A percentile compares a stretch with the other conserved stretches of the same genome.
Evolutionary conservation across 192 early-diverging fungal genomes (phyloP).

Genomic region (Lunasporangiospora selenospora): DNA sequence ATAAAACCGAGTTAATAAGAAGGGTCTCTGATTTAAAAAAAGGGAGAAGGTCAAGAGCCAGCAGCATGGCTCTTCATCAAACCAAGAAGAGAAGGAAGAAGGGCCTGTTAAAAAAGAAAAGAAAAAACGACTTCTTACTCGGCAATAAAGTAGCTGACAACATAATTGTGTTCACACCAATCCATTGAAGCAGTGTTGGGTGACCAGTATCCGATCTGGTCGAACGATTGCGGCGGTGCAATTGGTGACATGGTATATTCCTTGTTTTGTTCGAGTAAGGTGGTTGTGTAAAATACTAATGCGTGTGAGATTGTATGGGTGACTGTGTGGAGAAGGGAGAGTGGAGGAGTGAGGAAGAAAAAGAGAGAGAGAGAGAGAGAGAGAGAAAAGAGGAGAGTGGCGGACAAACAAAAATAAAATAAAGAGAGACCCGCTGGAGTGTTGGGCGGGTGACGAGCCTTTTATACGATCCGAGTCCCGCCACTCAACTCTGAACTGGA

Average conservation of each 20-base stretch:
- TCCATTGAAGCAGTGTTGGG: slow-evolving; percentile 47
- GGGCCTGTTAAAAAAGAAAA: neutral
- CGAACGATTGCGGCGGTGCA: slow-evolving; percentile 40
- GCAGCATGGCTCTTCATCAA: no score
- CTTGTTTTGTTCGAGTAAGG: no score
- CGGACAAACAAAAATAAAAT: neutral
- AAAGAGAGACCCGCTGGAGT: no score
- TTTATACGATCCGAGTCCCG: no score
- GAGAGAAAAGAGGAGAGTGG: neutral
- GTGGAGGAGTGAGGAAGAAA: neutral
- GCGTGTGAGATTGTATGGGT: no score
- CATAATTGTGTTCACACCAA: slow-evolving; percentile 60
- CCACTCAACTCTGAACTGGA: no score
- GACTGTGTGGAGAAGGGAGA: no score
- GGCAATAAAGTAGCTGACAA: slow-evolving; percentile 56
- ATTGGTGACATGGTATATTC: slow-evolving; percentile 38
- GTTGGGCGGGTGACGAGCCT: no score
- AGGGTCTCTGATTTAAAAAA: no score
- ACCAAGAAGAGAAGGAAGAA: no score
- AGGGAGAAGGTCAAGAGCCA: neutral
- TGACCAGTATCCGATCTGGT: slow-evolving; percentile 43
- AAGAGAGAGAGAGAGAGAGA: neutral
- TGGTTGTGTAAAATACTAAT: neutral
- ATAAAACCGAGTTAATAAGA: neutral
- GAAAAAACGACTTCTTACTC: slow-evolving; percentile 39